Conservation (phyloP, 164 flowering plant species). For the Santalum album region DNA sequence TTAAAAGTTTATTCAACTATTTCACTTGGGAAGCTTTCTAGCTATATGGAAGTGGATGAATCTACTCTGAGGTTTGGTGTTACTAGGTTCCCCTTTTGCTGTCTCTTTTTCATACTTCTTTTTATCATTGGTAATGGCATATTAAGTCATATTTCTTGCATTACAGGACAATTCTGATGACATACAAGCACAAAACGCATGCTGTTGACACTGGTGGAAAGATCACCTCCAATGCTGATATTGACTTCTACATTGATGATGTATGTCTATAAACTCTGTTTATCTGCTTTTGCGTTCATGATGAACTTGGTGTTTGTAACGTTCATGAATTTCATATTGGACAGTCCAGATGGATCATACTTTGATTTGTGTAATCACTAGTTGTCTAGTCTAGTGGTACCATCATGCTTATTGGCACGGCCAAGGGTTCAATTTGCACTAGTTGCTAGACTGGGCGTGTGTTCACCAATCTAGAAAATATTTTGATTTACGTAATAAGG, state of each 20-base stretch:
- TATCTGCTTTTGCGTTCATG: not conserved
- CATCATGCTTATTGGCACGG: too few relatives aligned
- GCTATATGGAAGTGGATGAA: slow-evolving; percentile 93
- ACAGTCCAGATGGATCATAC: too few relatives aligned
- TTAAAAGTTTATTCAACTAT: slow-evolving; percentile 91
- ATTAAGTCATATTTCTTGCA: slow-evolving; percentile 4
- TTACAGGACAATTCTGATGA: slow-evolving; percentile 89
- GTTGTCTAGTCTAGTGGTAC: too few relatives aligned
- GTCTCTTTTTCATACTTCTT: not conserved
- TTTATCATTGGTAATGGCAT: not conserved
- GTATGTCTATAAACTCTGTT: slow-evolving; percentile 29
- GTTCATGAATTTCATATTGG: too few relatives aligned
- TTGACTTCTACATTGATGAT: slow-evolving; percentile 82
- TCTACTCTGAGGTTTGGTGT: slow-evolving; percentile 66
- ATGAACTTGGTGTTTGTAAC: too few relatives aligned
- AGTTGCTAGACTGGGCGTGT: too few relatives aligned
- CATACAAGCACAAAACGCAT: slow-evolving; percentile 96
- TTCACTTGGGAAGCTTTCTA: slow-evolving; percentile 76
- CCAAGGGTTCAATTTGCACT: too few relatives aligned
- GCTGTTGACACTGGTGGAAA: slow-evolving; percentile 72
- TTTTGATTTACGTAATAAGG: too few relatives aligned
- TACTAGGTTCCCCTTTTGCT: not conserved
- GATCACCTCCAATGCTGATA: slow-evolving; percentile 75
- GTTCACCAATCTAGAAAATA: too few relatives aligned
- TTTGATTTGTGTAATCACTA: too few relatives aligned